phyloP scores from a whole-genome alignment of 768 basidiomycete genomes.

The Lactarius akahatsu region DNA sequence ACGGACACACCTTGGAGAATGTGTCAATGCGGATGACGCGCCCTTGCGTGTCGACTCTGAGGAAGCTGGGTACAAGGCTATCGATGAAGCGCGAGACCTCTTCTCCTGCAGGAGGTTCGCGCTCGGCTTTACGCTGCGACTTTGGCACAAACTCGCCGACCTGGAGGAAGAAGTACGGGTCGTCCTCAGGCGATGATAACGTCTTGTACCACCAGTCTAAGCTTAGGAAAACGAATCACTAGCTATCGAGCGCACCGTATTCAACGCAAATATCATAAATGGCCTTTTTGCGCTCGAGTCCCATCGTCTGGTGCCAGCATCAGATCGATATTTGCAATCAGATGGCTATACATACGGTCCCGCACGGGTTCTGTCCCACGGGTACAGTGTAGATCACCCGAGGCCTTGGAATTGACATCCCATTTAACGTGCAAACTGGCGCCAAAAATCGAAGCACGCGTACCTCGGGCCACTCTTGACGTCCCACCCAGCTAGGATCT shows the following conservation, averaged over 20 bases:
- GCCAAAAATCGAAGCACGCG: neutral
- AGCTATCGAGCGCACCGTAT: constrained; percentile 49
- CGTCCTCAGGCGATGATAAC: constrained; percentile 81
- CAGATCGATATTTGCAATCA: neutral
- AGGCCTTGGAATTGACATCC: constrained; percentile 43
- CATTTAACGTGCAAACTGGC: neutral
- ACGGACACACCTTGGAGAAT: constrained; percentile 60
- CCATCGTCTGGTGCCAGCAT: constrained; percentile 52
- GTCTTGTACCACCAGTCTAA: constrained; percentile 39
- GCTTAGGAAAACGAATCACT: constrained; percentile 5
- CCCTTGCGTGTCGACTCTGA: constrained; percentile 74
- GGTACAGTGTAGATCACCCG: constrained; percentile 75
- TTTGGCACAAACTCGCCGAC: constrained; percentile 54
- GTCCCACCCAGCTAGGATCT: constrained; percentile 66
- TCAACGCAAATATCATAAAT: constrained; percentile 84
- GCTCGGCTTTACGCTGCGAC: constrained; percentile 33
- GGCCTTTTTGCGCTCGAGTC: constrained; percentile 60
- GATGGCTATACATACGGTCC: constrained; percentile 48
- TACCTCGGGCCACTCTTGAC: constrained; percentile 32
- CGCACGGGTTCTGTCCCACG: constrained; percentile 84
- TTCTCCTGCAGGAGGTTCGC: constrained; percentile 31
- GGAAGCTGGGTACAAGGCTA: constrained; percentile 59
- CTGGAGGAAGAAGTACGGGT: constrained; percentile 80
- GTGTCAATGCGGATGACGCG: constrained; percentile 82
- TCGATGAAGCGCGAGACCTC: constrained; percentile 50